Base-by-base conservation (phyloP, 1,139 yeast genomes). In the Candida sanyaensis region DNA sequence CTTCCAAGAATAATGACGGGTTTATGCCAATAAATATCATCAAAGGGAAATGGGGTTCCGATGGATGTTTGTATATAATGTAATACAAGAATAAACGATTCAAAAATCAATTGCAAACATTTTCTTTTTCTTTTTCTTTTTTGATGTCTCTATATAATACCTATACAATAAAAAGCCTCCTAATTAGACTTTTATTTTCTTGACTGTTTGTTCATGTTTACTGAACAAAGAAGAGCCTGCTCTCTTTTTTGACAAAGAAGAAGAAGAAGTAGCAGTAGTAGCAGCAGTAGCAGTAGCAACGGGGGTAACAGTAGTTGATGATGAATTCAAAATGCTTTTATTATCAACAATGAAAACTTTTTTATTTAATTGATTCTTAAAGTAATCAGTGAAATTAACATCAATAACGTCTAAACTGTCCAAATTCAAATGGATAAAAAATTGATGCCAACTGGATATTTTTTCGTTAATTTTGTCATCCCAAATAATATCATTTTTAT, bases 21-120 rank as follows among this genome's bases (percentile, higher is more conserved):
- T 84, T 85, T 71, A 80, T 82, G 80, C 80, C 81, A 2, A 63
- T 85, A 8, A 75, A 77, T 0, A 66, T 58, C 37, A 58, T 83
- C 2, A 61, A 58, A 36, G 92, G 89, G 0, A 70, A 71, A 41
- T 85, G 86, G 77, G 93, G 91, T 9, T 71, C 66, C 41, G 95
- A 87, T 63, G 92, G 93, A 1, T 86, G 93, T 59, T 77, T 86
- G 55, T 87, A 83, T 59, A 71, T 73, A 49, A 17, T 44, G 39
- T 45, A 48, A 46, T 29, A 52, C 21, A 17, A 17, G 21, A 17
- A 17, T 17, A 40, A 24, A 32, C 12, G 21, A 30, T 12, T 23
- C 43, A n/a, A 37, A 12, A 33, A 28, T 11, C n/a, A 27, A 23
- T 34, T 27, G 28, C 17, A 34, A 31, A 38, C 26, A 28, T 37